Evolutionary conservation across 2,329 filamentous ascomycete genomes (phyloP).

Genomic region (Epichloe brachyelytri): DNA sequence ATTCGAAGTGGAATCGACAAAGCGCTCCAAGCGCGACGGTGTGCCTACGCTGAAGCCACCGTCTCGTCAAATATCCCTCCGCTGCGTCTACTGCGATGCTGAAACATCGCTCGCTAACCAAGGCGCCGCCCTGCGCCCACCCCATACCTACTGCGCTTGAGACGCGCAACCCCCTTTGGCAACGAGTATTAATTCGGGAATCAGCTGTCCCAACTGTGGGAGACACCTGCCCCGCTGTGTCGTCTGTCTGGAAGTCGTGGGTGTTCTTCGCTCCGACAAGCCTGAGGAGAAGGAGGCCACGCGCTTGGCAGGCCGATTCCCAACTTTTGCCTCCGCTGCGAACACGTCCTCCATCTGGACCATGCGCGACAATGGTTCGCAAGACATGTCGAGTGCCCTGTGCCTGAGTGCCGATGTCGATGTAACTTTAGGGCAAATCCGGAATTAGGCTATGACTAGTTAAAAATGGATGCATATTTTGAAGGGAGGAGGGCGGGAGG

Average conservation of each 20-base stretch:
- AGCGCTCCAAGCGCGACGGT: slow-evolving; percentile 52
- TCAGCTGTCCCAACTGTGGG: slow-evolving; percentile 54
- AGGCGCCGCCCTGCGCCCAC: slow-evolving; percentile 10
- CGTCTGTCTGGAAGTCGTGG: slow-evolving; percentile 54
- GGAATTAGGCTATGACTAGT: slow-evolving; percentile 39
- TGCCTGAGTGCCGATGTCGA: slow-evolving; percentile 53
- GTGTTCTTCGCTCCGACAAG: slow-evolving; percentile 47
- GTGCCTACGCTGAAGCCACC: slow-evolving; percentile 49
- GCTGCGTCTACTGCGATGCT: slow-evolving; percentile 64
- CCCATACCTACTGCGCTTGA: slow-evolving; percentile 20
- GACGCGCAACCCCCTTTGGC: slow-evolving; percentile 41
- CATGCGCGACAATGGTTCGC: slow-evolving; percentile 56
- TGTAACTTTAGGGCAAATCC: slow-evolving; percentile 50
- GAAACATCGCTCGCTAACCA: slow-evolving; percentile 38
- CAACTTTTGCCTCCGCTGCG: slow-evolving; percentile 55
- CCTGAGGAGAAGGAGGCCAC: slow-evolving; percentile 38
- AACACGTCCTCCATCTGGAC: slow-evolving; percentile 55
- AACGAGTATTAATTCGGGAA: slow-evolving; percentile 44
- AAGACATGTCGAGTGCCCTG: slow-evolving; percentile 51
- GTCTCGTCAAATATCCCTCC: slow-evolving; percentile 57
- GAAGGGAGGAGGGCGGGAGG: not conserved
- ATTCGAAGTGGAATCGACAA: slow-evolving; percentile 66
- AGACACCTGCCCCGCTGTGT: slow-evolving; percentile 54
- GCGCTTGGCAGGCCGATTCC: slow-evolving; percentile 42
- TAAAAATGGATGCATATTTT: not conserved